These are phyloP conservation scores for Mycotypha africana DNA, from an alignment of 371 early-diverging fungal species.

Conservation along the genomic window DNA sequence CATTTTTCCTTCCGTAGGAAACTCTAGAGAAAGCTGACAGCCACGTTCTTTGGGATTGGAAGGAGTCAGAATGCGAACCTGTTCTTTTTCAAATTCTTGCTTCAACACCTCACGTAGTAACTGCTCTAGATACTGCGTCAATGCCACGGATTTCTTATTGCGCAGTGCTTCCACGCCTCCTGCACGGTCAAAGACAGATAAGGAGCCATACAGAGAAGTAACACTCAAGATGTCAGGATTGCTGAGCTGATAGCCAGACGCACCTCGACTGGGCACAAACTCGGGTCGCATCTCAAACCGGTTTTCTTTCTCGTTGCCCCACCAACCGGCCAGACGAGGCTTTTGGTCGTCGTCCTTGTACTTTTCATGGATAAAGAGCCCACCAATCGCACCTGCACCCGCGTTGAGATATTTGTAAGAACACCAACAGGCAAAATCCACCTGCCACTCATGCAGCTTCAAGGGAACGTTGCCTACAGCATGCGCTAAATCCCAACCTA, in stretches of 20 bases:
- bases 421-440: conserved; percentile 99
- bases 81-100: conserved; percentile 23
- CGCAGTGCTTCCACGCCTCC: conserved; percentile 61
- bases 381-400: conserved; percentile 93
- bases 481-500: conserved; percentile 96
- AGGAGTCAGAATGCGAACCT: conserved; percentile 81
- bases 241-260: conserved; percentile 83
- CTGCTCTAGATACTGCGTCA: conserved; percentile 81
- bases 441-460: conserved; percentile 90
- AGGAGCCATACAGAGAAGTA: conserved; percentile 67
- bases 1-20: conserved; percentile 47
- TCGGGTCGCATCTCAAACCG: conserved; percentile 77
- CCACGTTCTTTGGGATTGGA: conserved; percentile 73
- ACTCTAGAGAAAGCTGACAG: conserved; percentile 80
- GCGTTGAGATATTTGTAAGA: conserved; percentile 96
- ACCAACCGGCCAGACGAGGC: conserved; percentile 89
- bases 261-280: conserved; percentile 78
- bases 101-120: conserved; percentile 36
- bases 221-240: conserved; percentile 82
- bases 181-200: conserved; percentile 77
- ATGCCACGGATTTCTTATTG: conserved; percentile 55
- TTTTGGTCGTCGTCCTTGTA: conserved; percentile 50
- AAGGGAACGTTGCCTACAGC: conserved; percentile 93
- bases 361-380: conserved; percentile 81
- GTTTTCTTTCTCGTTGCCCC: conserved; percentile 81